These are phyloP conservation scores for Termitomyces sp. DNA, from an alignment of 768 basidiomycete genomes.

Conservation along the genomic window DNA sequence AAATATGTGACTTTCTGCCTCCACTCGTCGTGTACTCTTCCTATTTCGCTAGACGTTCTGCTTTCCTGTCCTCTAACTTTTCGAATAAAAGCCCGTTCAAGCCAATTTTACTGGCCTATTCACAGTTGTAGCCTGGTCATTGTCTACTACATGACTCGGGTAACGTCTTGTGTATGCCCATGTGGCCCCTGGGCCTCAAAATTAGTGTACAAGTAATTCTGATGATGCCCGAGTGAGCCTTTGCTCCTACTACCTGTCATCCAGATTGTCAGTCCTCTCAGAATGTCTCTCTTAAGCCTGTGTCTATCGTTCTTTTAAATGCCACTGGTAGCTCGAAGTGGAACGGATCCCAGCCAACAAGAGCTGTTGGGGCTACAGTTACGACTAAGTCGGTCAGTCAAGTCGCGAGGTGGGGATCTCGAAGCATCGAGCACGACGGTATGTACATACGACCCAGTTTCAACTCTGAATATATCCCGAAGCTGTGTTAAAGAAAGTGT, in stretches of 20 bases:
- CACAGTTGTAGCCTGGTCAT: no score
- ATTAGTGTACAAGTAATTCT: neutral
- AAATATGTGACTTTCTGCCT: neutral
- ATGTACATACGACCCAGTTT: neutral
- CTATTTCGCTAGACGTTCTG: neutral
- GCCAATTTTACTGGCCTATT: no score
- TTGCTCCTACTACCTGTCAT: no score
- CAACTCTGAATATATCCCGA: neutral
- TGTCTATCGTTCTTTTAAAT: neutral
- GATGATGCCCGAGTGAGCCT: neutral
- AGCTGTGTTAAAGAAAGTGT: neutral
- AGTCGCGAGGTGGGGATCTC: neutral
- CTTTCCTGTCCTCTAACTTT: neutral
- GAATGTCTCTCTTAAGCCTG: neutral
- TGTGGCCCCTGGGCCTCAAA: neutral
- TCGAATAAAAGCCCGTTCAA: neutral
- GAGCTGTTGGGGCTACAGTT: neutral
- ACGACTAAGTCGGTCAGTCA: neutral
- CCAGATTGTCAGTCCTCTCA: neutral
- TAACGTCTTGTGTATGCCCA: neutral
- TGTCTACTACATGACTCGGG: no score
- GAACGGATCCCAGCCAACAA: no score
- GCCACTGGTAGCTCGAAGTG: neutral
- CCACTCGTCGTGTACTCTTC: neutral
- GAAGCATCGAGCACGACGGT: neutral